Evolutionary conservation across 1,284 basidiomycete genomes (phyloP).

Genomic region (Ceratobasidium sp.): DNA sequence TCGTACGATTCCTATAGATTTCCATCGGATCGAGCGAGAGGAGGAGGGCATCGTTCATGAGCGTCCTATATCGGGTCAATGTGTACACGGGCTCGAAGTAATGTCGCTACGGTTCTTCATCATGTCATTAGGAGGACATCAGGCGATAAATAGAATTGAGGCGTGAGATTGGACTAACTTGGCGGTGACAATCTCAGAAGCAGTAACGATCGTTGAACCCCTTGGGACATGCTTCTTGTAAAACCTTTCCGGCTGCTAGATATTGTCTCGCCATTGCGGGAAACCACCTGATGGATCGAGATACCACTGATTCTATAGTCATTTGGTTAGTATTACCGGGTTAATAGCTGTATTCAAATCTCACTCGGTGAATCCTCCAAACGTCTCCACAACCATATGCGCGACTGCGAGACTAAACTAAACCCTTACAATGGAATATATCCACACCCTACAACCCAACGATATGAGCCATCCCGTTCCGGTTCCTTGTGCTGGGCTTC

Average conservation of each 20-base stretch:
- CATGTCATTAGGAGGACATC: constrained; percentile 64
- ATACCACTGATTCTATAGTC: constrained; percentile 75
- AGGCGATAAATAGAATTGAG: constrained; percentile 51
- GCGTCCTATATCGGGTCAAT: constrained; percentile 74
- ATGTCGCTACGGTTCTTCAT: constrained; percentile 65
- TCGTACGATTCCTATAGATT: constrained; percentile 70
- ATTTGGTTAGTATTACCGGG: constrained; percentile 51
- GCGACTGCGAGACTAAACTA: constrained; percentile 29
- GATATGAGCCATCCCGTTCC: constrained; percentile 76
- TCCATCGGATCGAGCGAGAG: constrained; percentile 58
- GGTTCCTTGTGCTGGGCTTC: constrained; percentile 72
- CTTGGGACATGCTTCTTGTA: constrained; percentile 55
- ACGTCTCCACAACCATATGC: constrained; percentile 69
- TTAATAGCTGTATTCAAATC: background rate
- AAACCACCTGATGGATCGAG: constrained; percentile 73
- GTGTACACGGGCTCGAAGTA: constrained; percentile 67
- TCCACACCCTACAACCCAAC: constrained; percentile 71
- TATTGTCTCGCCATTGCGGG: constrained; percentile 64
- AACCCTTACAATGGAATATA: background rate
- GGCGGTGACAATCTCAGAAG: constrained; percentile 72
- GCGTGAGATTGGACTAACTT: constrained; percentile 48
- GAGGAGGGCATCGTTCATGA: constrained; percentile 63
- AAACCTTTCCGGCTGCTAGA: constrained; percentile 60
- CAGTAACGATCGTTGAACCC: constrained; percentile 55
- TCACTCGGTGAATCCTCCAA: constrained; percentile 54